phyloP scores from a whole-genome alignment of 257 asterid species.

The Solanum infundibuliforme region DNA sequence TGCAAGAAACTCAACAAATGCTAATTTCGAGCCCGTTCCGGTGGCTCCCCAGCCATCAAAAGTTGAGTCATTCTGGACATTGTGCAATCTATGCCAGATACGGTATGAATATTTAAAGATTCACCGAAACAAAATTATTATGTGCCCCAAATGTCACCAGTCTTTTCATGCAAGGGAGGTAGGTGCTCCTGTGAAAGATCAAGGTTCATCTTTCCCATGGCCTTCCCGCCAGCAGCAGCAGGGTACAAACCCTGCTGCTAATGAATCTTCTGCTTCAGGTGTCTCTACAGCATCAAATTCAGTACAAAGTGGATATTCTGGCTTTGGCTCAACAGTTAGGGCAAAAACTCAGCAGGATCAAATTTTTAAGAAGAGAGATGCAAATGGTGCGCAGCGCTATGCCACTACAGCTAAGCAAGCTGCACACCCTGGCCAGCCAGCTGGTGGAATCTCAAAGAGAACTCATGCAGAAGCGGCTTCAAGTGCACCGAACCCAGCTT shows the following conservation, averaged over 20 bases:
- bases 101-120: slow-evolving; percentile 19
- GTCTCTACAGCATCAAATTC: not conserved
- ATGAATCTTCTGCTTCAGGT: slow-evolving; percentile 6
- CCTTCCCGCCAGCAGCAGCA: slow-evolving; percentile 12
- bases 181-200: slow-evolving; percentile 16
- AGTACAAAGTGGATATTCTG: not conserved
- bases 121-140: slow-evolving; percentile 31
- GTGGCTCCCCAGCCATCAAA: slow-evolving; percentile 5
- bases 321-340: not conserved
- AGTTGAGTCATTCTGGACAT: slow-evolving; percentile 47
- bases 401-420: slow-evolving; percentile 3
- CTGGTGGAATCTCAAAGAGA: slow-evolving; percentile 13
- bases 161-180: slow-evolving; percentile 40
- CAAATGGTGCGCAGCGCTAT: not conserved
- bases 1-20: not conserved
- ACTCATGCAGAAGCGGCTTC: slow-evolving; percentile 4
- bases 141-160: slow-evolving; percentile 31
- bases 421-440: slow-evolving; percentile 5
- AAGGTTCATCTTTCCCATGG: not conserved
- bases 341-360: not conserved
- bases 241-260: not conserved
- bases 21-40: slow-evolving; percentile 7
- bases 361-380: not conserved
- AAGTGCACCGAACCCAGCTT: not conserved
- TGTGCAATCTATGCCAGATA: slow-evolving; percentile 32